A percentile compares a stretch with the other conserved stretches of the same genome.
Evolutionary conservation across 176 grass and related monocot species (phyloP).

Genomic region (Triticum dicoccoides): DNA sequence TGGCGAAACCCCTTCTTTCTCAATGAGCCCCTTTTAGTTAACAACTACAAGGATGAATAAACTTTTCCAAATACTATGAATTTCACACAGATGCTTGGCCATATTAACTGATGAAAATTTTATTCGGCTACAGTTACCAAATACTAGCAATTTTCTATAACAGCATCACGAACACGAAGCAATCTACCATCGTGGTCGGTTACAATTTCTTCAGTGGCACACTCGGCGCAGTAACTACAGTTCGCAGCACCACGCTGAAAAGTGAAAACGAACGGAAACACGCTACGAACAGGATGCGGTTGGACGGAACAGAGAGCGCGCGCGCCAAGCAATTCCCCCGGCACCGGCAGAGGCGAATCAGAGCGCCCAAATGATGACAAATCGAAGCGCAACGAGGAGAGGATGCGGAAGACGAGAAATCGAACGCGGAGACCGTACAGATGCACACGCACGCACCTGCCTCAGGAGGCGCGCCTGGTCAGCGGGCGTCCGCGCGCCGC

Average conservation of each 20-base stretch:
- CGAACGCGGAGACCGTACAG: background rate
- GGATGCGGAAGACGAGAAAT: background rate
- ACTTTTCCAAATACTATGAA: no score
- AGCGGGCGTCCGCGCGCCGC: slow-evolving; percentile 33
- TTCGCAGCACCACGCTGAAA: background rate
- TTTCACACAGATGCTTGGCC: background rate
- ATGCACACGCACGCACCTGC: slow-evolving; percentile 37
- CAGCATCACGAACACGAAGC: background rate
- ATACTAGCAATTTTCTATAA: background rate
- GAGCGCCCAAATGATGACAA: background rate
- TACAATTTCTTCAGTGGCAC: background rate
- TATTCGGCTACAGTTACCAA: background rate
- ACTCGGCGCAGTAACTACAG: background rate
- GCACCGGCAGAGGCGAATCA: background rate
- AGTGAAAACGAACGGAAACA: no score
- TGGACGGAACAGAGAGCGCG: background rate
- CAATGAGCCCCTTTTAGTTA: background rate
- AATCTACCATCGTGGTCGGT: background rate
- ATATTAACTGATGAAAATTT: background rate
- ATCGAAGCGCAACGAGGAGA: background rate
- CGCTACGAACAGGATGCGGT: no score
- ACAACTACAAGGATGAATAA: background rate
- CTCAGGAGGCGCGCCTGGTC: slow-evolving; percentile 48
- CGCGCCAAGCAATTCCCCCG: background rate
- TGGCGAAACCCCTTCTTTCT: background rate